Evolutionary conservation across 805 yeast genomes (phyloP).

Genomic region (Ogataea nonfermentans): DNA sequence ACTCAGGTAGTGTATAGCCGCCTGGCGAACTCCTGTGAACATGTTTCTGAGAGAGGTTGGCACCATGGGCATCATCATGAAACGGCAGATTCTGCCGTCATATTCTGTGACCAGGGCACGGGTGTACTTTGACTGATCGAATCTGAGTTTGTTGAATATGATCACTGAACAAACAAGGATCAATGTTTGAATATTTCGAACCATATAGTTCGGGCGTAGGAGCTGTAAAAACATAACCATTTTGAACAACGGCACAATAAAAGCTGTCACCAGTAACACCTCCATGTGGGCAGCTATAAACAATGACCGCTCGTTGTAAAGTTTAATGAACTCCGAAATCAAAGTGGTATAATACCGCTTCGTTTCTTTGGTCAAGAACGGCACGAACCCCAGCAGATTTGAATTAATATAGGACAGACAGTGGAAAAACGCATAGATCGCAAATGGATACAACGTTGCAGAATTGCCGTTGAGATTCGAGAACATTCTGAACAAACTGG

Average conservation of each 20-base stretch:
- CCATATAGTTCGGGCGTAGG: constrained; percentile 31
- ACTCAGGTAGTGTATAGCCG: constrained; percentile 10
- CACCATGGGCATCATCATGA: constrained; percentile 36
- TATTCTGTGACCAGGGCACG: constrained; percentile 47
- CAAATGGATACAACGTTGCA: constrained; percentile 55
- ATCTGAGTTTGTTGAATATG: constrained; percentile 60
- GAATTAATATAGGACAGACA: constrained; percentile 56
- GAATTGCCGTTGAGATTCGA: constrained; percentile 23
- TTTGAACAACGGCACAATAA: constrained; percentile 41
- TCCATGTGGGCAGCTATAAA: constrained; percentile 47
- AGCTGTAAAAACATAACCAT: constrained; percentile 38
- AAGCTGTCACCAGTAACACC: constrained; percentile 40
- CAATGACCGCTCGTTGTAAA: constrained; percentile 43
- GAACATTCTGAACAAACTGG: constrained; percentile 38
- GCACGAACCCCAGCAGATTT: constrained; percentile 50
- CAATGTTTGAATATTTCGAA: constrained; percentile 33
- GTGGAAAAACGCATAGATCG: constrained; percentile 64
- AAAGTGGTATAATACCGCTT: constrained; percentile 29
- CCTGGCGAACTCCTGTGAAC: constrained; percentile 11
- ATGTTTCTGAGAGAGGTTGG: constrained; percentile 31
- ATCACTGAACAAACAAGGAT: constrained; percentile 45
- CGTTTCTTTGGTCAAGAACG: constrained; percentile 31
- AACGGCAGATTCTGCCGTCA: constrained; percentile 40
- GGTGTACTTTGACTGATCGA: constrained; percentile 53
- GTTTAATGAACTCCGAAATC: constrained; percentile 35